phyloP scores from a whole-genome alignment of 2,329 filamentous ascomycete species.

The Aquanectria penicillioides region DNA sequence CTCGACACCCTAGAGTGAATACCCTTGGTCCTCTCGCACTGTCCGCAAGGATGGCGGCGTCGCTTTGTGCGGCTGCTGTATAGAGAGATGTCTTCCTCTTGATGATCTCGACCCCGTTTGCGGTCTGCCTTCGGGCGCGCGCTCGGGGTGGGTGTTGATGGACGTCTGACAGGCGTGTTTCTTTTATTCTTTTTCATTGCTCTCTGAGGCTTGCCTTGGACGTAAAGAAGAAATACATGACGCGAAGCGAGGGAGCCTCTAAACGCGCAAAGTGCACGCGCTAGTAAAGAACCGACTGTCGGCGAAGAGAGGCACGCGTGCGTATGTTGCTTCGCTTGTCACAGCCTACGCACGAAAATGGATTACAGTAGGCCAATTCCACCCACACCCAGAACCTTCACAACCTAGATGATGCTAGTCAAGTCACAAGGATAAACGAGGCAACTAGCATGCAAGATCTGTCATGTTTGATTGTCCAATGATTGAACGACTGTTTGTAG shows the following conservation, averaged over 20 bases:
- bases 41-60: slow-evolving; percentile 65
- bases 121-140: slow-evolving; percentile 80
- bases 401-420: too few species aligned
- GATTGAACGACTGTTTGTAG: too few species aligned
- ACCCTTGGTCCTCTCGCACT: slow-evolving; percentile 48
- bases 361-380: too few species aligned
- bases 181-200: slow-evolving; percentile 65
- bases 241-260: neutral
- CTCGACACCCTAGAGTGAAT: slow-evolving; percentile 68
- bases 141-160: slow-evolving; percentile 83
- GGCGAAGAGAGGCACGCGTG: too few species aligned
- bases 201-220: slow-evolving; percentile 55
- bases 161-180: slow-evolving; percentile 85
- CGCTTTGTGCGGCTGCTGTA: slow-evolving; percentile 62
- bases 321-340: too few species aligned
- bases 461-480: too few species aligned
- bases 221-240: slow-evolving; percentile 59
- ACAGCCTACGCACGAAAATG: too few species aligned
- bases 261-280: too few species aligned
- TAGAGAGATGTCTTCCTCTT: slow-evolving; percentile 75
- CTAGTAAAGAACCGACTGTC: neutral
- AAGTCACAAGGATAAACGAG: too few species aligned
- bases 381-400: too few species aligned
- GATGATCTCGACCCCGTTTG: slow-evolving; percentile 89
- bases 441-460: too few species aligned